Percentiles rank a stretch among this genome's conserved stretches.
These are phyloP conservation scores for Phytophthora foliorum DNA, from an alignment of 352 stramenopile genomes.

Conservation along the genomic window DNA sequence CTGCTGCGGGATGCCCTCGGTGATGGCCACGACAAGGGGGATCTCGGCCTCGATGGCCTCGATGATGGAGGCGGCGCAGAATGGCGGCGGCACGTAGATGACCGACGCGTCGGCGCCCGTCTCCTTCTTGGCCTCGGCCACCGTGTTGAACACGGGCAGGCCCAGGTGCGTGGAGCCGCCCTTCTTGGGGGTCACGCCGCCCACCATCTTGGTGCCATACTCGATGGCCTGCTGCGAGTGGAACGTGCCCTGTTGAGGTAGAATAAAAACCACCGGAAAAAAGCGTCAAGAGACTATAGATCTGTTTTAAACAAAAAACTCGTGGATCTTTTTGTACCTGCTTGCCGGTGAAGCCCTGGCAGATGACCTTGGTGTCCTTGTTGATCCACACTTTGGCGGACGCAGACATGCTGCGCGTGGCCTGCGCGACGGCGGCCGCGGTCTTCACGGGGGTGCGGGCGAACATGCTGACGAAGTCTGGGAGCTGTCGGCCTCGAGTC, in stretches of 20 bases:
- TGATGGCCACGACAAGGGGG: conserved; percentile 98
- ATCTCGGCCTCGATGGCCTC: conserved; percentile 98
- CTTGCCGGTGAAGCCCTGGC: conserved; percentile 99
- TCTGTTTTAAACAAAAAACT: conserved; percentile 10
- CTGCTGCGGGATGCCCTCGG: conserved; percentile 99
- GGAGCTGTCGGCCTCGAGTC: conserved; percentile 19
- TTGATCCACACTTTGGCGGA: conserved; percentile 99
- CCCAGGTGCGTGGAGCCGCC: conserved; percentile 97
- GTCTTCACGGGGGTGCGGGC: conserved; percentile 62
- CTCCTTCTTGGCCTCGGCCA: conserved; percentile 90
- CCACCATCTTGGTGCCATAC: conserved; percentile 99
- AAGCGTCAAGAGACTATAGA: conserved; percentile 7
- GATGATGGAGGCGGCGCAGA: conserved; percentile 98
- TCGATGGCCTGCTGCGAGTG: conserved; percentile 99
- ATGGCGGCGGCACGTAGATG: conserved; percentile 99
- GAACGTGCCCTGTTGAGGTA: conserved; percentile 94
- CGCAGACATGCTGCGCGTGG: conserved; percentile 89
- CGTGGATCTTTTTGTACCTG: conserved; percentile 83
- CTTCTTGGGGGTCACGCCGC: conserved; percentile 99
- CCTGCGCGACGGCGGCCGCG: conserved; percentile 41
- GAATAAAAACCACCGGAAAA: conserved; percentile 18
- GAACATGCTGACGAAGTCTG: conserved; percentile 55
- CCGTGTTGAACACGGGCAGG: conserved; percentile 99
- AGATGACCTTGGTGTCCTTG: conserved; percentile 99
- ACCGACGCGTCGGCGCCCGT: conserved; percentile 96